Evolutionary conservation across 2,329 filamentous ascomycete species (phyloP).

Genomic region (Trichoderma koningiopsis): DNA sequence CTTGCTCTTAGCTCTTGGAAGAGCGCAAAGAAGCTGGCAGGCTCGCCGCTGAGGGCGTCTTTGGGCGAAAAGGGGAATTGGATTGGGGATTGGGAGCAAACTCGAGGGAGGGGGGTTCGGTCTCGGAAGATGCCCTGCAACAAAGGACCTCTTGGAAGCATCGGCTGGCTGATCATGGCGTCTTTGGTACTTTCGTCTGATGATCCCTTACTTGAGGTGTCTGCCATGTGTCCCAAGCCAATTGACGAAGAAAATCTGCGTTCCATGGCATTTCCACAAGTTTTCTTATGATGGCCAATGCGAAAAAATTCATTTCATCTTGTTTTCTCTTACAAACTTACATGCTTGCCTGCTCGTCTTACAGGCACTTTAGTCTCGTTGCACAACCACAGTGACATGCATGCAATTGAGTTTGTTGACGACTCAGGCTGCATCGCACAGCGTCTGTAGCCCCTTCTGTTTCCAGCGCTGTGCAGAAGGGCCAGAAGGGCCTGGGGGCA

Average conservation of each 20-base stretch:
- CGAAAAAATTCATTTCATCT: not conserved
- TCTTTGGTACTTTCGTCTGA: not conserved
- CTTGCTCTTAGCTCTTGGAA: not conserved
- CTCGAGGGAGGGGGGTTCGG: constrained; percentile 13
- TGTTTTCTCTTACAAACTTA: not conserved
- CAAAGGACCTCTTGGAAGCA: constrained; percentile 8
- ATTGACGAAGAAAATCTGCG: constrained; percentile 21
- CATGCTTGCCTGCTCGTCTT: not conserved
- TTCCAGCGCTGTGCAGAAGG: not conserved
- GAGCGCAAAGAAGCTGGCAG: not conserved
- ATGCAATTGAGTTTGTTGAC: constrained; percentile 16
- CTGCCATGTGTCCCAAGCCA: constrained; percentile 21
- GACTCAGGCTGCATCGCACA: constrained; percentile 16
- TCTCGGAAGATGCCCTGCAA: constrained; percentile 21
- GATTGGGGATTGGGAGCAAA: not conserved
- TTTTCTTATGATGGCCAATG: constrained; percentile 10
- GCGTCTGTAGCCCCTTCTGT: constrained; percentile 1
- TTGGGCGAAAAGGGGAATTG: constrained; percentile 16
- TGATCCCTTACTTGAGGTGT: not conserved
- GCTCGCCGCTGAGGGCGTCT: not conserved
- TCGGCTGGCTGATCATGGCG: constrained; percentile 7
- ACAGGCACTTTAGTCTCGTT: not conserved
- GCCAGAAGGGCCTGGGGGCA: not conserved
- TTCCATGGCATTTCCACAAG: not conserved
- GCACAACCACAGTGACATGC: constrained; percentile 18